Percentiles rank a stretch among this genome's conserved stretches.
Conservation (phyloP, 495 filamentous ascomycete genomes). For the Xylaria intraflava region DNA sequence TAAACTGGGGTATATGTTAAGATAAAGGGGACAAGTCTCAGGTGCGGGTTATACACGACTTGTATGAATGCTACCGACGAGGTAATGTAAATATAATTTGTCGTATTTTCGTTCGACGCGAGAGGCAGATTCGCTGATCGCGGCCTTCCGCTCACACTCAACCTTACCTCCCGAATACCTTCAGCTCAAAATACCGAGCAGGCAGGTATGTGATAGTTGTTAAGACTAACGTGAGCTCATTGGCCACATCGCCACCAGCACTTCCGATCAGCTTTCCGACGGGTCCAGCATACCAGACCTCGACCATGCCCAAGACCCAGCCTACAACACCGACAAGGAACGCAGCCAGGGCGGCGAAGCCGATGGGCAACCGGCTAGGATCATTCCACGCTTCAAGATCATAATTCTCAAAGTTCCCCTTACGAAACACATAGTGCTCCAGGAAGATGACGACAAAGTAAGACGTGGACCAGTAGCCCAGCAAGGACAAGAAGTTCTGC, state of each 20-base stretch:
- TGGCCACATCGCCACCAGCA: slow-evolving; percentile 50
- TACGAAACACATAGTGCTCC: slow-evolving; percentile 56
- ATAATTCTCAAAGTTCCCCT: slow-evolving; percentile 35
- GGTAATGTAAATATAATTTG: too few species aligned
- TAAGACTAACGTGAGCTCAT: slow-evolving; percentile 46
- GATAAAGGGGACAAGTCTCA: too few species aligned
- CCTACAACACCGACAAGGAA: slow-evolving; percentile 41
- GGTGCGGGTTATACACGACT: too few species aligned
- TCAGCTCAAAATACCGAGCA: slow-evolving; percentile 19
- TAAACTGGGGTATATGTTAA: too few species aligned
- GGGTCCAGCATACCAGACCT: slow-evolving; percentile 47
- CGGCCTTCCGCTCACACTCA: background rate
- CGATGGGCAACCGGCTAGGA: slow-evolving; percentile 38
- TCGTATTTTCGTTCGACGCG: too few species aligned
- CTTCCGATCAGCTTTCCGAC: slow-evolving; percentile 42
- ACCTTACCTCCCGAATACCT: slow-evolving; percentile 2
- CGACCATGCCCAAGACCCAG: slow-evolving; percentile 46
- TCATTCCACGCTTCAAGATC: slow-evolving; percentile 47
- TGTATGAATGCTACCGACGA: too few species aligned
- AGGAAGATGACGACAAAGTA: slow-evolving; percentile 52
- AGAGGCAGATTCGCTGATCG: too few species aligned
- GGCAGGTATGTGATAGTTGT: slow-evolving; percentile 33
- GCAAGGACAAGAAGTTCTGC: slow-evolving; percentile 50
- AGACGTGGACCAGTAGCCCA: slow-evolving; percentile 55
- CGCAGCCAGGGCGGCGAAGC: slow-evolving; percentile 40